These are phyloP conservation scores for Daucus carota DNA, from an alignment of 129 eudicot genomes.

Conservation along the genomic window DNA sequence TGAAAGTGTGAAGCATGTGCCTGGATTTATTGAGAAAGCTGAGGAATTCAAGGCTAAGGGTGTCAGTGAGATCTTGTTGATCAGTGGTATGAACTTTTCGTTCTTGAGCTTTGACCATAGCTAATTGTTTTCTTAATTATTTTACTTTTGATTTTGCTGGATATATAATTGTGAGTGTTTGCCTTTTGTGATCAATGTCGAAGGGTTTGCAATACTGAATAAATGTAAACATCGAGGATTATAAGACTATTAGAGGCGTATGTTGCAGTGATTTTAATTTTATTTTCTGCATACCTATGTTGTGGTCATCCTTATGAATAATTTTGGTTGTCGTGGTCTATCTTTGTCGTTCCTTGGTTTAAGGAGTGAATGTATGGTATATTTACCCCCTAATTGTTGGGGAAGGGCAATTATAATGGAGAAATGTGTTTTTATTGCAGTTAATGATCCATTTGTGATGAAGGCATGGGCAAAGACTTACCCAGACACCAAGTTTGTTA, in stretches of 20 bases:
- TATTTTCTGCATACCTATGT: not conserved
- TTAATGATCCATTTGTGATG: conserved; percentile 95
- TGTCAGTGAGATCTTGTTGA: conserved; percentile 62
- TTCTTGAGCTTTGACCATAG: not conserved
- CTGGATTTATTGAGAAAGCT: conserved; percentile 78
- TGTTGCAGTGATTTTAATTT: not conserved
- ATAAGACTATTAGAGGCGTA: not conserved
- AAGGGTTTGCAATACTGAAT: not conserved
- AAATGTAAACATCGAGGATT: not conserved
- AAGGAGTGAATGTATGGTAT: not conserved
- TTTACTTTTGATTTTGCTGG: not conserved
- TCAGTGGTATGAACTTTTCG: conserved; percentile 50
- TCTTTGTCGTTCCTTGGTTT: not conserved
- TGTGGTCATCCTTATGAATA: not conserved
- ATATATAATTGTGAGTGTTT: not conserved
- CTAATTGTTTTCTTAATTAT: not conserved
- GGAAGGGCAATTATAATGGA: not conserved
- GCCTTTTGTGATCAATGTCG: not conserved
- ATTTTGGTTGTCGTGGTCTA: not conserved
- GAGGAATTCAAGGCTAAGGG: conserved; percentile 86
- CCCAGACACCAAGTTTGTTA: conserved; percentile 77
- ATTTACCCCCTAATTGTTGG: not conserved
- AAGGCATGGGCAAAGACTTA: conserved; percentile 93
- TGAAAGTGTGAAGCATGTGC: conserved; percentile 75
- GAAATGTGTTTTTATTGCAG: conserved; percentile 18